A percentile compares a stretch with the other conserved stretches of the same genome.
phyloP scores from a whole-genome alignment of 768 basidiomycete genomes.

The Lyophyllum semitale region DNA sequence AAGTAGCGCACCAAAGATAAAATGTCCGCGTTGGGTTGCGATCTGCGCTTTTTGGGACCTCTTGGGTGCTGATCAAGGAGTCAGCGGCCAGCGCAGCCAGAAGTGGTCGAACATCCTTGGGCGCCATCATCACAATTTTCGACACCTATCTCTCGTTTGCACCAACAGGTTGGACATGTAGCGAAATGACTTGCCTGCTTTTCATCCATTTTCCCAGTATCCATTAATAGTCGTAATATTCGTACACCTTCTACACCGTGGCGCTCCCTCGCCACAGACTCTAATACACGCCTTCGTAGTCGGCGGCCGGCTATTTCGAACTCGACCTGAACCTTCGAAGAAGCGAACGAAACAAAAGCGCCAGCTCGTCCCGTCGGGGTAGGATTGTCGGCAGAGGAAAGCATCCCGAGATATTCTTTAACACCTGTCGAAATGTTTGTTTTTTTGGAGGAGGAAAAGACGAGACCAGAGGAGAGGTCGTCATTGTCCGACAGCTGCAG shows the following conservation, averaged over 20 bases:
- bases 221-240: conserved; percentile 74
- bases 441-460: conserved; percentile 51
- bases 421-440: conserved; percentile 59
- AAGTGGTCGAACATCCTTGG: conserved; percentile 82
- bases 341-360: conserved; percentile 70
- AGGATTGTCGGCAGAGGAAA: conserved; percentile 83
- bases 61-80: conserved; percentile 86
- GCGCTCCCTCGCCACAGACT: conserved; percentile 78
- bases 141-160: conserved; percentile 61
- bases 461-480: conserved; percentile 63
- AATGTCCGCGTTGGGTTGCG: conserved; percentile 87
- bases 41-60: conserved; percentile 89
- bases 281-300: conserved; percentile 70
- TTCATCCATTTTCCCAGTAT: conserved; percentile 91
- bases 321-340: conserved; percentile 78
- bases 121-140: conserved; percentile 90
- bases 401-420: conserved; percentile 80
- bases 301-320: conserved; percentile 72
- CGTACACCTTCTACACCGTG: conserved; percentile 84
- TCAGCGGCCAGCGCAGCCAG: conserved; percentile 79
- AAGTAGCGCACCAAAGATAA: conserved; percentile 76
- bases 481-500: conserved; percentile 65
- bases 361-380: conserved; percentile 67
- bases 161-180: neutral
- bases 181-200: conserved; percentile 69